These are phyloP conservation scores for Mycogone perniciosa DNA, from an alignment of 2,329 filamentous ascomycete genomes.

Conservation along the genomic window DNA sequence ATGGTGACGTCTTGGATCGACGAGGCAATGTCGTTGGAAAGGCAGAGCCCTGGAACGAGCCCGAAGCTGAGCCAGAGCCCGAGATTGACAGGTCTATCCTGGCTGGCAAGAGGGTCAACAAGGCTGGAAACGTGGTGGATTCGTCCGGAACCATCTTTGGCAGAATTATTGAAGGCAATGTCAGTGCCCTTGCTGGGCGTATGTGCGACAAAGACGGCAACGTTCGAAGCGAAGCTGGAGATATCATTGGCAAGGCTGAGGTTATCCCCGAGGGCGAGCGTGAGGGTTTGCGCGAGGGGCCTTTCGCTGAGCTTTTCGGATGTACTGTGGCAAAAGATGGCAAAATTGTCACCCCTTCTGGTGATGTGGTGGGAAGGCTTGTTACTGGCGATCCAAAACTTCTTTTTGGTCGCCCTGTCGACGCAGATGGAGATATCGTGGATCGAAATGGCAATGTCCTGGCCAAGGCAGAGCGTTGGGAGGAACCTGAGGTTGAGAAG, in stretches of 20 bases:
- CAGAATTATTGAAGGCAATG: slow-evolving; percentile 60
- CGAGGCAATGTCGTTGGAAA: slow-evolving; percentile 61
- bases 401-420: slow-evolving; percentile 66
- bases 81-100: slow-evolving; percentile 56
- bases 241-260: slow-evolving; percentile 62
- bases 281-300: slow-evolving; percentile 56
- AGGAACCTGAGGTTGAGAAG: slow-evolving; percentile 48
- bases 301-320: slow-evolving; percentile 60
- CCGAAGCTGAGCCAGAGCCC: slow-evolving; percentile 39
- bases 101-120: slow-evolving; percentile 66
- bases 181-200: slow-evolving; percentile 56
- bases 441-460: slow-evolving; percentile 64
- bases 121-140: slow-evolving; percentile 58
- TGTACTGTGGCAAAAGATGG: slow-evolving; percentile 64
- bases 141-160: slow-evolving; percentile 51
- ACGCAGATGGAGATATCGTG: slow-evolving; percentile 75
- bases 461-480: slow-evolving; percentile 54
- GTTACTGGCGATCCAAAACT: slow-evolving; percentile 64
- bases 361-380: slow-evolving; percentile 66
- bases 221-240: slow-evolving; percentile 66
- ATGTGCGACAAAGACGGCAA: slow-evolving; percentile 68
- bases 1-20: slow-evolving; percentile 63
- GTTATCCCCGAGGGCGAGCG: slow-evolving; percentile 62
- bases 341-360: slow-evolving; percentile 58
- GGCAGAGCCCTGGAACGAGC: slow-evolving; percentile 61